A percentile compares a stretch with the other conserved stretches of the same genome.
Evolutionary conservation across 192 early-diverging fungal genomes (phyloP).

Genomic region (Rhizophagus clarus): DNA sequence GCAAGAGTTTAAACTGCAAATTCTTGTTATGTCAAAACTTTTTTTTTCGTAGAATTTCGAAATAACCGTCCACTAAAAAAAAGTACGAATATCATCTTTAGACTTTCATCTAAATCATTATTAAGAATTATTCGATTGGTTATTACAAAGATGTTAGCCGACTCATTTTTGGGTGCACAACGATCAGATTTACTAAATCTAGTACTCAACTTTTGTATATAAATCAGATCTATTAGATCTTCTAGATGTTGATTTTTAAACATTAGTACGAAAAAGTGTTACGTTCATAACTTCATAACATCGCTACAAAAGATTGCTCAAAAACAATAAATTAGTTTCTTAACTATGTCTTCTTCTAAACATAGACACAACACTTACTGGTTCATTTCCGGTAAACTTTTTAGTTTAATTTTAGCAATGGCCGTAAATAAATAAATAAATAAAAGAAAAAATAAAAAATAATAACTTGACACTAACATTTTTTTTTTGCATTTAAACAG

Average conservation of each 20-base stretch:
- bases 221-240: not conserved
- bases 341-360: not conserved
- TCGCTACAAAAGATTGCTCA: not conserved
- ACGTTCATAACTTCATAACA: not conserved
- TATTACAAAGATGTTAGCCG: no score
- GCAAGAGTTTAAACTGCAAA: no score
- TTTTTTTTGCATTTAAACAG: conserved; percentile 34
- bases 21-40: no score
- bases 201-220: not conserved
- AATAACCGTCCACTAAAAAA: no score
- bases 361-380: not conserved
- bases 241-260: not conserved
- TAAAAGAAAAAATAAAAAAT: not conserved
- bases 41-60: no score
- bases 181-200: not conserved
- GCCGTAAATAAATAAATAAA: no score
- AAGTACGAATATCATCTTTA: no score
- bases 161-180: not conserved
- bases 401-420: not conserved
- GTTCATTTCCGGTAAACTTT: conserved; percentile 30
- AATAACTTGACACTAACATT: not conserved
- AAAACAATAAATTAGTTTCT: not conserved
- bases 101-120: no score
- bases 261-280: not conserved
- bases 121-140: no score